Percentiles rank a stretch among this genome's conserved stretches.
Conservation (phyloP, 1,284 basidiomycete genomes). For the Apiotrichum laibachii region DNA sequence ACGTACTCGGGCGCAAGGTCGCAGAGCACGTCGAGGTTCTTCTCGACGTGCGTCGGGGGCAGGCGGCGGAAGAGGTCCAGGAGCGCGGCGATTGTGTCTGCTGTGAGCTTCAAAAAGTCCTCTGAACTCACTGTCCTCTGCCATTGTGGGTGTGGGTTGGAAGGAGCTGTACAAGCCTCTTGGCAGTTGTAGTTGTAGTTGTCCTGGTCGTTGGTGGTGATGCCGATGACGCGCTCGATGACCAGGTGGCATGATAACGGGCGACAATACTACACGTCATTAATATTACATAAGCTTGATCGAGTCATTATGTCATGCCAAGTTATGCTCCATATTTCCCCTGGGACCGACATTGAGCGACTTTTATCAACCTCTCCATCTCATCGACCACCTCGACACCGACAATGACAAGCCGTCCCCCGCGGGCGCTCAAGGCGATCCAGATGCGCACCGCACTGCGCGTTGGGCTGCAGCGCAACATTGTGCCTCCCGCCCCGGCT, state of each 20-base stretch:
- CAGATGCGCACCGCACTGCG: background rate
- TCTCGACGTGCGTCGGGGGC: conserved; percentile 84
- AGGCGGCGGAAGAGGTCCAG: conserved; percentile 94
- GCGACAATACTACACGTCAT: too few species aligned
- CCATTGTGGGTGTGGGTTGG: conserved; percentile 12
- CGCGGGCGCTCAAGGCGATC: background rate
- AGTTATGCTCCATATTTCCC: too few species aligned
- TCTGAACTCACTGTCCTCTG: conserved; percentile 19
- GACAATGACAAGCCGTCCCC: background rate
- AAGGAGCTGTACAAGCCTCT: background rate
- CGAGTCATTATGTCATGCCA: too few species aligned
- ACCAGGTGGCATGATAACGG: too few species aligned
- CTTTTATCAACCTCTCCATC: background rate
- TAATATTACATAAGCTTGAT: too few species aligned
- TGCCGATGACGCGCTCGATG: too few species aligned
- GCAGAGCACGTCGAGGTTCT: conserved; percentile 80
- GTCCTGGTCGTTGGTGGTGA: too few species aligned
- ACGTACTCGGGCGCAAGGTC: conserved; percentile 88
- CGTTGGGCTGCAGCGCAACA: background rate
- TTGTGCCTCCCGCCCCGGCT: background rate
- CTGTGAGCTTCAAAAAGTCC: background rate
- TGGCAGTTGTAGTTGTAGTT: too few species aligned
- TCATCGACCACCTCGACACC: background rate
- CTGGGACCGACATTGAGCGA: background rate
- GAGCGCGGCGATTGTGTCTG: conserved; percentile 66